Evolutionary conservation across 345 rosid genomes (phyloP).

Genomic region (Arabis hirsuta): DNA sequence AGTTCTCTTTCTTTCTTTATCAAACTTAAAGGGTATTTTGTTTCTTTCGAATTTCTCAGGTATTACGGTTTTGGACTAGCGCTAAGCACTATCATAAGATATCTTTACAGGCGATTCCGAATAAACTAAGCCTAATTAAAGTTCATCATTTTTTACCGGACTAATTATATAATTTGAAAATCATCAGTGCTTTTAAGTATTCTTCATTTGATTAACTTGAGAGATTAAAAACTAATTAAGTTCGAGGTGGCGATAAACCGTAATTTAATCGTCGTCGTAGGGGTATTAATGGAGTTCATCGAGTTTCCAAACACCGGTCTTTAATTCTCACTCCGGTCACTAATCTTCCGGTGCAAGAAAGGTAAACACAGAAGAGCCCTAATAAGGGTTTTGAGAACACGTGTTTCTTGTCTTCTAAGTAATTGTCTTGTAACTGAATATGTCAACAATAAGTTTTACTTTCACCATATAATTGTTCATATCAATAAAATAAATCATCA

Average conservation of each 20-base stretch:
- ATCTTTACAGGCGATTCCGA: too few species aligned
- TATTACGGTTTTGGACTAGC: too few species aligned
- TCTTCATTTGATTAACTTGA: too few species aligned
- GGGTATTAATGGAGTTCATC: neutral
- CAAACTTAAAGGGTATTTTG: too few species aligned
- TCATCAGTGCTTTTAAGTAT: neutral
- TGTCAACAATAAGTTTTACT: neutral
- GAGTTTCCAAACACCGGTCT: too few species aligned
- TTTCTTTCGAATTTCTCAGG: too few species aligned
- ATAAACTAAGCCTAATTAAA: too few species aligned
- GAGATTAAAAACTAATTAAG: too few species aligned
- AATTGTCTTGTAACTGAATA: neutral
- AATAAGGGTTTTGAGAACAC: neutral
- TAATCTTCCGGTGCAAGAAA: neutral
- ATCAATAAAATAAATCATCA: neutral
- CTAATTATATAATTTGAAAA: neutral
- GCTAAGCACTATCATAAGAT: too few species aligned
- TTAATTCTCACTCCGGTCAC: neutral
- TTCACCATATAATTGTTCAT: neutral
- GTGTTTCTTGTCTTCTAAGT: neutral
- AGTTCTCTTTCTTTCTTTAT: too few species aligned
- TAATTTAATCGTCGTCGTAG: neutral
- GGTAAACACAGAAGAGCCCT: neutral
- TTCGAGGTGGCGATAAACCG: neutral
- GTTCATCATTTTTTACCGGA: neutral